A percentile compares a stretch with the other conserved stretches of the same genome.
phyloP scores from a whole-genome alignment of 176 grass and related monocot species.

The Juncus inflexus region DNA sequence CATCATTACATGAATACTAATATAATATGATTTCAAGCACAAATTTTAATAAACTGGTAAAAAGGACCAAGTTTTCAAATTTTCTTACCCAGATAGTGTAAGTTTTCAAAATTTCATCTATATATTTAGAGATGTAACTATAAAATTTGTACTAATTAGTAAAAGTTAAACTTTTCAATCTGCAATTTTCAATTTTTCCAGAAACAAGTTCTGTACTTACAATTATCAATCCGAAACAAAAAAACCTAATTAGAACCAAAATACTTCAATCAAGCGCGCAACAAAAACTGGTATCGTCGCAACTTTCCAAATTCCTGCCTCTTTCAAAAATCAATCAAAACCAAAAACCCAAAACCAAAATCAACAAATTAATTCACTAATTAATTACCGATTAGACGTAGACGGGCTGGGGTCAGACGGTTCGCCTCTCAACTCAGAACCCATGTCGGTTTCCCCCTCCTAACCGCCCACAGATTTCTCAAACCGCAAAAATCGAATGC shows the following conservation, averaged over 20 bases:
- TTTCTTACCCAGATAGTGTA: too few species aligned
- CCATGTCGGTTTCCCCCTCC: too few species aligned
- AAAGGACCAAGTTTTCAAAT: too few species aligned
- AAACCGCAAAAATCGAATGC: too few species aligned
- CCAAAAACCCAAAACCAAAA: background rate
- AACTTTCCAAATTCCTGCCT: background rate
- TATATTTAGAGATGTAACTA: too few species aligned
- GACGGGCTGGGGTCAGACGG: too few species aligned
- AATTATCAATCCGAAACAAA: background rate
- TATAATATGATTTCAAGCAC: background rate
- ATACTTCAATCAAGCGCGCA: background rate
- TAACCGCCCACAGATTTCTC: too few species aligned
- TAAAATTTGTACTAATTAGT: too few species aligned
- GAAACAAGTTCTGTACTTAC: background rate
- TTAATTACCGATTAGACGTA: background rate
- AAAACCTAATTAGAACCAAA: background rate
- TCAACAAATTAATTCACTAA: background rate
- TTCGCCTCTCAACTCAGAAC: too few species aligned
- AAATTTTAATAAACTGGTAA: background rate
- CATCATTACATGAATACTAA: background rate
- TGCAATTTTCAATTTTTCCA: background rate
- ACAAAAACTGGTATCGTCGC: background rate
- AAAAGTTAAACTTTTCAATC: background rate
- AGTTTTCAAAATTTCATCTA: too few species aligned
- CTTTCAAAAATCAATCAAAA: slow-evolving; percentile 4